Evolutionary conservation across 345 rosid genomes (phyloP), one percentile per base, ranked within the genome.

Genomic region (Microthlaspi erraticum): DNA sequence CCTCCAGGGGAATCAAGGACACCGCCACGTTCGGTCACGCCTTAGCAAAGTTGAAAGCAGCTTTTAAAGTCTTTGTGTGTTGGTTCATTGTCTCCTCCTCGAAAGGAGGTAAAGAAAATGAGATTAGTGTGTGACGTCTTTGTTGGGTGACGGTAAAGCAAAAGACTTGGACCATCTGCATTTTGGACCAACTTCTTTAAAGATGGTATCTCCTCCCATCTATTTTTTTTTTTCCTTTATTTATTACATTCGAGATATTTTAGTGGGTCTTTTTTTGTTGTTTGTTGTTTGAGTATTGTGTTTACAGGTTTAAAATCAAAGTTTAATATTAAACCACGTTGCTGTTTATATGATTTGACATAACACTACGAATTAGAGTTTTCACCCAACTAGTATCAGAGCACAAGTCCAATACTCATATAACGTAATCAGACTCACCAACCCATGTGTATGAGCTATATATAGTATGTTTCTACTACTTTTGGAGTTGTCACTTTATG

Each of bases 1-100:
- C 96, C 98, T 32, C 91, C 96, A 0, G 68, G 84, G 1, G 96
- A 85, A 49, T 77, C 91, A 33, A 78, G 93, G 80, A 87, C 91
- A 33, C 87, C 96, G 0, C 88, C 94, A 29, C 70, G 80, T 5
- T 80, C 79, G 0, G 41, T 77, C 55, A 88, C 92, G n/a, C 94
- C 93, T 61, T 75, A 75, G 65, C 13, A 49, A 69, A 31, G 17
- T 39, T 73, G 62, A 59, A 60, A 68, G 33, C 56, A 67, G 55
- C 68, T 74, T 74, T 74, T n/a, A n/a, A 51, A 51, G 36, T 42
- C 16, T n/a, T 42, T 64, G 23, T 37, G 26, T 65, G 55, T 66
- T 20, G 2, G 62, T 67, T 67, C 34, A 52, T 73, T 51, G 51
- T 52, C 68, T 74, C 57, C 73, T 67, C 36, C 73, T 67, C 36